Base-by-base conservation (phyloP, 805 yeast genomes). In the Dipodascus geniculatus region DNA sequence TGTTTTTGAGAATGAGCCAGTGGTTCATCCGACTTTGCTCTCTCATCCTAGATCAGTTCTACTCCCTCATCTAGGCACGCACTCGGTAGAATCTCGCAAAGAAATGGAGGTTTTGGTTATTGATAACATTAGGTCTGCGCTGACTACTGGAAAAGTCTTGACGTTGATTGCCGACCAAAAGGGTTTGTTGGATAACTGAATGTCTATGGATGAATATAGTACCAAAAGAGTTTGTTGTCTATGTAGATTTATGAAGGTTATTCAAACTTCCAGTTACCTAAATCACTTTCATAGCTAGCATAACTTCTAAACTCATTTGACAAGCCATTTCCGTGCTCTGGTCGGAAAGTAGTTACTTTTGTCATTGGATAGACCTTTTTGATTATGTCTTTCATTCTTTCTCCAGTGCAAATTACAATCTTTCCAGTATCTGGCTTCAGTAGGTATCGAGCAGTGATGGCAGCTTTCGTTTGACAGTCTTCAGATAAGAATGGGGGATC, bases 401-500 rank as follows among this genome's bases (percentile, higher is more conserved):
- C 96, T 38, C 96, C 96, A 1, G 97, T 89, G 58, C 91, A 85
- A 2, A 85, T 77, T n/a, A 87, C 75, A 35, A 58, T 60, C 0
- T 82, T 75, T 55, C 65, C 69, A 2, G 61, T 51, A 8, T 65
- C 65, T 1, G 59, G 56, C 35, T 67, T 70, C 53, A 86, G 64
- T 51, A 89, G 66, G 23, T 78, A 74, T 23, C 80, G 73, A 0
- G 91, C 95, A 9, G 86, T 77, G 24, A 76, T 59, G 1, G 86
- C 74, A 11, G 82, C 69, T 64, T 86, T 86, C 9, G 77, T 72
- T 67, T 89, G 97, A 63, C 96, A 89, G 54, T 84, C 87, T 48
- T 77, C 79, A 60, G 85, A 87, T 56, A 90, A 71, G 63, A 87
- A 89, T 20, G 96, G 96, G 6, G 96, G 96, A 66, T 89, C 97